phyloP scores from a whole-genome alignment of 2,329 filamentous ascomycete species.

The Colletotrichum higginsianum region DNA sequence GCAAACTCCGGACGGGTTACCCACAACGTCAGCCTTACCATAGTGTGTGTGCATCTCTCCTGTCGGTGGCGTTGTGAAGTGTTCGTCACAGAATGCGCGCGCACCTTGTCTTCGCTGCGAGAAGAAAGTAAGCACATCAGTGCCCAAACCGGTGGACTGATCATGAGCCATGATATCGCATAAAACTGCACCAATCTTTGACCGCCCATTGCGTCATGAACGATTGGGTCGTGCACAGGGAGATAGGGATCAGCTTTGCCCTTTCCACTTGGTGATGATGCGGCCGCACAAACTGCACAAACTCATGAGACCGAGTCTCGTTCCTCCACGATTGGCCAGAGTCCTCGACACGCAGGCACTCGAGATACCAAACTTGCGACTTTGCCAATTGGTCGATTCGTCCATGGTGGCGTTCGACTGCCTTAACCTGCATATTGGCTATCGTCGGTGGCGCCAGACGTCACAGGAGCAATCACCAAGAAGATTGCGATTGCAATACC shows the following conservation, averaged over 20 bases:
- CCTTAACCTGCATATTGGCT: not conserved
- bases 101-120: not conserved
- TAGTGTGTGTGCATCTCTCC: not conserved
- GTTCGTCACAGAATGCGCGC: no score
- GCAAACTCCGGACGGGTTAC: no score
- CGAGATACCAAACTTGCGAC: not conserved
- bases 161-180: not conserved
- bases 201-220: not conserved
- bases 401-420: not conserved
- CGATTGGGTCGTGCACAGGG: not conserved
- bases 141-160: no score
- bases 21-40: not conserved
- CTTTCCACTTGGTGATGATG: not conserved
- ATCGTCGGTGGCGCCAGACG: not conserved
- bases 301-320: not conserved
- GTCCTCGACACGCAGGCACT: not conserved
- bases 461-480: not conserved
- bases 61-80: no score
- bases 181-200: not conserved
- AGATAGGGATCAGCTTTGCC: not conserved
- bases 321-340: not conserved
- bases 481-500: not conserved
- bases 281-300: not conserved
- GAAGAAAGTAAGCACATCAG: not conserved
- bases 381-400: not conserved